phyloP scores from a whole-genome alignment of 179 eudicot species.

The Beta corolliflora region DNA sequence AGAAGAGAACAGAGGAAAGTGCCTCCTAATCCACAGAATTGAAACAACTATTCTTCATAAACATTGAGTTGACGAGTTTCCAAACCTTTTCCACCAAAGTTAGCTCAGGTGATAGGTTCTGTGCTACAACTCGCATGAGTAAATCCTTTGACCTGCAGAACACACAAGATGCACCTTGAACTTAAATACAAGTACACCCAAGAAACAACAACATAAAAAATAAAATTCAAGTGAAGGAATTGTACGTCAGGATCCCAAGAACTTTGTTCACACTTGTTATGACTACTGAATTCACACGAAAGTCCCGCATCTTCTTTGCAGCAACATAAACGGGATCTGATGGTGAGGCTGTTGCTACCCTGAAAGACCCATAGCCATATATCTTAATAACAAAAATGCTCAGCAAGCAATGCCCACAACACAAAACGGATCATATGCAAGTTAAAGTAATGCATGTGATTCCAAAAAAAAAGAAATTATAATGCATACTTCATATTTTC shows the following conservation, averaged over 20 bases:
- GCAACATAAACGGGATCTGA: conserved; percentile 90
- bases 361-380: conserved; percentile 28
- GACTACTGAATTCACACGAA: conserved; percentile 71
- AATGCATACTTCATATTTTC: conserved; percentile 70
- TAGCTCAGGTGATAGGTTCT: conserved; percentile 78
- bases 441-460: background rate
- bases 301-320: conserved; percentile 88
- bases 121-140: conserved; percentile 93
- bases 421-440: conserved; percentile 7
- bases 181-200: conserved; percentile 17
- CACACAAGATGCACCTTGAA: conserved; percentile 19
- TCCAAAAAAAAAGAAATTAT: no score
- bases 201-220: background rate
- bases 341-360: conserved; percentile 71
- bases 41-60: background rate
- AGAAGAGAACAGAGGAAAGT: background rate
- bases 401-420: conserved; percentile 14
- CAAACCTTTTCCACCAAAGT: conserved; percentile 89
- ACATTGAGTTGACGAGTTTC: background rate
- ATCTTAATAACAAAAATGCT: conserved; percentile 5
- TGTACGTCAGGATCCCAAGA: conserved; percentile 90
- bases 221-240: conserved; percentile 5
- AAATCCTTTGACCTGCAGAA: conserved; percentile 84
- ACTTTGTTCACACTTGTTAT: conserved; percentile 62
- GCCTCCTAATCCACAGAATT: background rate